Evolutionary conservation across 2,329 filamentous ascomycete genomes (phyloP), one percentile per base, ranked within the genome.

Genomic region (Myrmaecium sp.): DNA sequence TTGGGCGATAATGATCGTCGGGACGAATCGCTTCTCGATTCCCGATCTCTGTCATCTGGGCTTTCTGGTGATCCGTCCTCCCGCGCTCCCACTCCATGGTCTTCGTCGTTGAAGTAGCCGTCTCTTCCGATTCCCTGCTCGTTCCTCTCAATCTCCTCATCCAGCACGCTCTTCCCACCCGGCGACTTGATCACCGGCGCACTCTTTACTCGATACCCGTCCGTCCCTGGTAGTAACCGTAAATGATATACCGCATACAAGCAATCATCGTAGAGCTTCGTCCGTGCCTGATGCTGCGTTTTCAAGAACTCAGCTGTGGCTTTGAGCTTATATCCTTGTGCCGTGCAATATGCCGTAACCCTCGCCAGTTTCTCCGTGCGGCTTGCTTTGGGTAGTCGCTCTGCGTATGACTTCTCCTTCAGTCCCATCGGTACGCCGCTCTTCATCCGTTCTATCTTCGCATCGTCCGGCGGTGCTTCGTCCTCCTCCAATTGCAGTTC

Each of bases 241-340:
- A 94, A 58, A 46, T 94, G 84, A 51, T 98, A 98, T 25, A 93
- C 86, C 14, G 76, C 81, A 47, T 98, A 98, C 14, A 98, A 60
- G 46, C 89, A 98, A 51, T 98, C 89, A 50, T 98, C 89, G 53
- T 98, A 98, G 4, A 95, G 64, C 54, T 98, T 98, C 9, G 86
- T 92, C 54, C 83, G 77, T 1, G 84, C 86, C 17, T 78, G 74
- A 54, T 98, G 89, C 42, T 75, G 76, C 36, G 80, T 79, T 40
- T 79, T 76, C 33, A 94, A 62, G 47, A 98, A 98, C 17, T 80
- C 71, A 9, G 84, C 82, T n/a, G 83, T 82, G 14, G 74, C 69
- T 40, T 78, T 76, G 56, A 92, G 72, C 55, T 86, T 92, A 57
- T 84, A 95, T 5, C 78, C 80, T 51, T 94, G 81, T 1, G 89